Percentiles rank a stretch among this genome's conserved stretches.
phyloP scores from a whole-genome alignment of 1,284 basidiomycete species.

The Puccinia sorghi region DNA sequence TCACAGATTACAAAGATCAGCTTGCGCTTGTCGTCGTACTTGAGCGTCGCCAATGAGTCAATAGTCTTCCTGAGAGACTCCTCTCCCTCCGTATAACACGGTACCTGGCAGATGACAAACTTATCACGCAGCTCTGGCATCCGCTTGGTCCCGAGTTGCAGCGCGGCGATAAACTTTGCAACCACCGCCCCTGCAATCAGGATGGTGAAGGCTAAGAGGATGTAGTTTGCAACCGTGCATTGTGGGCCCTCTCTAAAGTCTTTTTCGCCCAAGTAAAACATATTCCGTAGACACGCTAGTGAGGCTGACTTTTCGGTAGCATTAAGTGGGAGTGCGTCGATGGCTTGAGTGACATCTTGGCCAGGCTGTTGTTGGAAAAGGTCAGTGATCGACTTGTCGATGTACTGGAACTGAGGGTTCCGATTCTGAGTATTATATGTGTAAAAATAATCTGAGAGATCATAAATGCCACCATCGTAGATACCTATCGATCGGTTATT shows the following conservation, averaged over 20 bases:
- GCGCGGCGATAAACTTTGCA: constrained; percentile 95
- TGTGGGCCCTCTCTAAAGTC: constrained; percentile 88
- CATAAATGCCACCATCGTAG: constrained; percentile 82
- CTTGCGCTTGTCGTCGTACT: constrained; percentile 98
- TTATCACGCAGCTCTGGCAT: constrained; percentile 96
- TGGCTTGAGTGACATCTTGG: constrained; percentile 75
- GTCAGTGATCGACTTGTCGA: constrained; percentile 71
- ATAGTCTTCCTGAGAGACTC: constrained; percentile 83
- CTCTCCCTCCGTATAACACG: constrained; percentile 96
- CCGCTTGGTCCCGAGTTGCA: constrained; percentile 79
- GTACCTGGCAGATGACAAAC: constrained; percentile 97
- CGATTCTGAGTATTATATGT: constrained; percentile 58
- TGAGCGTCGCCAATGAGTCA: constrained; percentile 90
- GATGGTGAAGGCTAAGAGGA: constrained; percentile 82
- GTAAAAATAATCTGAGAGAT: constrained; percentile 76
- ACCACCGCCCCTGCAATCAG: constrained; percentile 94
- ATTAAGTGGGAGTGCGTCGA: constrained; percentile 70
- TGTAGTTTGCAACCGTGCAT: constrained; percentile 87
- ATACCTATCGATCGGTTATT: constrained; percentile 69
- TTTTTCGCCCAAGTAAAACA: constrained; percentile 86
- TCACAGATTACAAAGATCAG: constrained; percentile 92
- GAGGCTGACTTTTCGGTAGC: constrained; percentile 72
- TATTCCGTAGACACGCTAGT: constrained; percentile 82
- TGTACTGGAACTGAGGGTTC: constrained; percentile 69
- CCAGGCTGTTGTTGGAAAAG: constrained; percentile 81